phyloP scores from a whole-genome alignment of 2,329 filamentous ascomycete genomes.

The Penicillium brevicompactum region DNA sequence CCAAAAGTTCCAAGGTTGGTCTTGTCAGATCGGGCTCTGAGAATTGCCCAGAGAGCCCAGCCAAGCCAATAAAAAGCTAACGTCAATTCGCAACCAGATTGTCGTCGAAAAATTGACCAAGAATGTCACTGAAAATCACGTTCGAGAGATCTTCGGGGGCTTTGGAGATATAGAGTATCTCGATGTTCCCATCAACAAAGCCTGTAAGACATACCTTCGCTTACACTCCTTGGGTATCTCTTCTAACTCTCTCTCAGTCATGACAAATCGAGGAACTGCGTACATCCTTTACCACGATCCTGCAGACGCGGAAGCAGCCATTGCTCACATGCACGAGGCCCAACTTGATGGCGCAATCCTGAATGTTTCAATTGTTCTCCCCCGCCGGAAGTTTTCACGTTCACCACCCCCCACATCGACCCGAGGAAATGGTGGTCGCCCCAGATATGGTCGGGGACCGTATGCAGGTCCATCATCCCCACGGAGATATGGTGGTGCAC shows the following conservation, averaged over 20 bases:
- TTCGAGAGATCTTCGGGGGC: conserved; percentile 86
- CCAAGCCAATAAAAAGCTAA: not conserved
- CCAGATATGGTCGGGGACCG: conserved; percentile 33
- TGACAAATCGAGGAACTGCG: conserved; percentile 87
- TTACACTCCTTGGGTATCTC: not conserved
- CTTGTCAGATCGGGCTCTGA: not conserved
- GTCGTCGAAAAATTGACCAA: conserved; percentile 95
- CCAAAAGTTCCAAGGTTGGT: conserved; percentile 42
- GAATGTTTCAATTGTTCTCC: conserved; percentile 85
- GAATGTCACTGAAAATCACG: conserved; percentile 85
- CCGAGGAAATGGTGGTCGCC: conserved; percentile 60
- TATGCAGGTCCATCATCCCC: conserved; percentile 32
- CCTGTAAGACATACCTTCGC: conserved; percentile 60
- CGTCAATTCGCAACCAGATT: conserved; percentile 60
- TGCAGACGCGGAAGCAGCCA: conserved; percentile 80
- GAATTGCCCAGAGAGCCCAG: not conserved
- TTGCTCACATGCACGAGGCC: conserved; percentile 97
- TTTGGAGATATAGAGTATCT: conserved; percentile 86
- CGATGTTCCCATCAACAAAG: conserved; percentile 84
- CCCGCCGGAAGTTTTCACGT: conserved; percentile 77
- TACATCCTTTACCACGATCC: conserved; percentile 84
- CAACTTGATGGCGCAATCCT: conserved; percentile 82
- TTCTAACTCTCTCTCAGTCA: conserved; percentile 57
- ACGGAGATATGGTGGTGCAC: conserved; percentile 40
- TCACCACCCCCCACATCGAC: conserved; percentile 73